Evolutionary conservation across 371 early-diverging fungal genomes (phyloP).

Genomic region (Thermomucor indicae-seudaticae): DNA sequence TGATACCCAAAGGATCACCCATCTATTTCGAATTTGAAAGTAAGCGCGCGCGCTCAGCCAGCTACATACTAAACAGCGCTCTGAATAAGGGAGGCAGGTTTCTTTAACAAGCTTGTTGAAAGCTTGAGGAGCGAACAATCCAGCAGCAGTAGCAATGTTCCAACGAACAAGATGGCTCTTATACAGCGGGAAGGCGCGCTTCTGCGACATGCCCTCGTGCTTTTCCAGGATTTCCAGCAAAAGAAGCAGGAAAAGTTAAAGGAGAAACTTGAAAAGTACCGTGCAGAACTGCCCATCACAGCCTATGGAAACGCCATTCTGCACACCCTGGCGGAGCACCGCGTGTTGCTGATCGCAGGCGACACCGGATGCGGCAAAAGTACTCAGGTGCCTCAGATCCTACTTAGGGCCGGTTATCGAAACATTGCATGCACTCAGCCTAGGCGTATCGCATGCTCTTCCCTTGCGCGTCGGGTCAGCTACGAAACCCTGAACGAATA

Average conservation of each 20-base stretch:
- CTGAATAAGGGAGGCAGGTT: constrained; percentile 15
- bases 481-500: constrained; percentile 62
- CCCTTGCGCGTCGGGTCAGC: constrained; percentile 80
- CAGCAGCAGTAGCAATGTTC: neutral
- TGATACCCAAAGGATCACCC: constrained; percentile 36
- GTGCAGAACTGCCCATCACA: constrained; percentile 55
- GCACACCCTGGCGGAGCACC: constrained; percentile 46
- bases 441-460: constrained; percentile 85
- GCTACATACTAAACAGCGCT: neutral
- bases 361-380: constrained; percentile 85
- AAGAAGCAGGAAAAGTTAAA: constrained; percentile 38
- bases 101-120: constrained; percentile 28
- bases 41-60: constrained; percentile 2
- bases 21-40: constrained; percentile 51
- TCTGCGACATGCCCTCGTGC: constrained; percentile 44
- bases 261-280: constrained; percentile 52
- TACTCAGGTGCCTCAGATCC: constrained; percentile 82
- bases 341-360: constrained; percentile 64
- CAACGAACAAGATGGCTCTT: neutral
- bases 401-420: constrained; percentile 63
- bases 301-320: constrained; percentile 58
- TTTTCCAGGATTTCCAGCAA: constrained; percentile 55
- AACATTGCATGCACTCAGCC: constrained; percentile 93
- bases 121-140: constrained; percentile 11
- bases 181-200: constrained; percentile 36